Evolutionary conservation across 139 green algal genomes (phyloP).

Genomic region (Chlamydomonas eustigma): DNA sequence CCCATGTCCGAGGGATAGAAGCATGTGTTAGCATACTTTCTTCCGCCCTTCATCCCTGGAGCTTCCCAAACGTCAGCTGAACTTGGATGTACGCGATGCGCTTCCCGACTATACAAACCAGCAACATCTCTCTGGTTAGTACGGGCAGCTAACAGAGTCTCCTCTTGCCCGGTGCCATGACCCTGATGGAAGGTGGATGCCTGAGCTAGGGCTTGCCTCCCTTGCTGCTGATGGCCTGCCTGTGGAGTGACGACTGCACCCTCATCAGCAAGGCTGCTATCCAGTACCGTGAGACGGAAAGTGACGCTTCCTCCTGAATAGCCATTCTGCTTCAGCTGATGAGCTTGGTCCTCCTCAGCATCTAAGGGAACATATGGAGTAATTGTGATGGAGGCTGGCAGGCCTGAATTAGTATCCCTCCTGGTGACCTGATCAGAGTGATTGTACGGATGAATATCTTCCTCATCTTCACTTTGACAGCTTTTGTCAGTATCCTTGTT

Average conservation of each 20-base stretch:
- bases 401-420: too few species aligned
- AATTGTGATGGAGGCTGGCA: background rate
- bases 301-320: background rate
- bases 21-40: background rate
- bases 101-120: too few species aligned
- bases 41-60: background rate
- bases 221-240: too few species aligned
- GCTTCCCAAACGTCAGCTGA: background rate
- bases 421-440: background rate
- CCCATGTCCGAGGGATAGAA: background rate
- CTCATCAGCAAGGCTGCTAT: background rate
- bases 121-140: too few species aligned
- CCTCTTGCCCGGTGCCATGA: background rate
- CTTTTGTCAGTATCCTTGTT: background rate
- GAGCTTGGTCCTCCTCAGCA: background rate
- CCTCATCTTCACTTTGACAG: background rate
- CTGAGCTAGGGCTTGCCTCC: too few species aligned
- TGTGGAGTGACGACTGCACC: too few species aligned
- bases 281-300: background rate
- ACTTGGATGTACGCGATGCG: background rate
- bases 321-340: background rate
- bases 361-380: background rate
- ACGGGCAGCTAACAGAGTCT: background rate
- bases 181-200: too few species aligned
- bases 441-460: background rate